Base-by-base conservation (phyloP, 345 rosid species). In the Lepidium aucheri region DNA sequence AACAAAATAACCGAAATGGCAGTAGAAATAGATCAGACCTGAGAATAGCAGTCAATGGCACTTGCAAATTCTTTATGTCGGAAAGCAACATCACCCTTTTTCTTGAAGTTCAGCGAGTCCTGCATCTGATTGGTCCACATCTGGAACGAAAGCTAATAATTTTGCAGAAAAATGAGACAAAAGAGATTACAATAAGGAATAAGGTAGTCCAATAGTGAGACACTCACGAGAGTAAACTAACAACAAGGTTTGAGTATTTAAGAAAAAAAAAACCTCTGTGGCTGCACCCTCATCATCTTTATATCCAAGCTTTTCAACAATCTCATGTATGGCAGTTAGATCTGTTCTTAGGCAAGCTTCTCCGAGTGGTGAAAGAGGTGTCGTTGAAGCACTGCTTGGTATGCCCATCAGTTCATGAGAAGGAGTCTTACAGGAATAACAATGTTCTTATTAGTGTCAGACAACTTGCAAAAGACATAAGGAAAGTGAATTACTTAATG, bases 101-200 rank as follows among this genome's bases (percentile, higher is more conserved):
- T 93, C 96, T 88, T 88, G n/a, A 76, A 79, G 56, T 80, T 88
- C 36, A 88, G 67, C 4, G 92, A 90, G 71, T 90, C 97, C 70
- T 85, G 87, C 98, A 90, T 90, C 78, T 93, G 94, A 73, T 90
- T 85, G 14, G 96, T 93, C 98, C 97, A 90, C 94, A 93, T 90
- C 65, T 93, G 97, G 83, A 93, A 93, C 5, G 98, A 90, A 50
- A 93, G 98, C 97, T 93, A 87, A 63, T 60, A 63, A 9, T 63
- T 72, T 65, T 34, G 54, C 53, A 57, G 15, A 55, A 22, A 46
- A 47, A 47, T 0, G 3, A 39, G 45, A 22, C 13, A 54, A 47
- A 33, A 41, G 12, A 72, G 71, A 41, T 10, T 50, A 49, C 33
- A 41, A 9, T 18, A 16, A 3, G 42, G 30, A 65, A 39, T 11